phyloP scores from a whole-genome alignment of 305 asterid genomes.

The Fraxinus floribunda region DNA sequence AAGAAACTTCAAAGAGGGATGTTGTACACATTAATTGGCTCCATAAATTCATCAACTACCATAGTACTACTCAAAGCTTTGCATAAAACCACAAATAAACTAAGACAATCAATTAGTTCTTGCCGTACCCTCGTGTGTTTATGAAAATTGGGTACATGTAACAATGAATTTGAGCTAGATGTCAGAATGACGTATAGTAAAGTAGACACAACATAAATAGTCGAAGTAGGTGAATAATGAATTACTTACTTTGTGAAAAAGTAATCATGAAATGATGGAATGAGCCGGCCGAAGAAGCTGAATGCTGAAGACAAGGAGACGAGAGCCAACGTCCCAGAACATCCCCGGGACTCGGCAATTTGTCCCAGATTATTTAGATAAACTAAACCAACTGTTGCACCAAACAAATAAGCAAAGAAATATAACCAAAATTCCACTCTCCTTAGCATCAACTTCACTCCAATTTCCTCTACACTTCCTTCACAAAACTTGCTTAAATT shows the following conservation, averaged over 20 bases:
- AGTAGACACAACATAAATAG: neutral
- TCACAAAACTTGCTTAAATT: slow-evolving; percentile 5
- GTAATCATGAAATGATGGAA: slow-evolving; percentile 64
- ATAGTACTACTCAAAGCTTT: neutral
- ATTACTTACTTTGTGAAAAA: slow-evolving; percentile 44
- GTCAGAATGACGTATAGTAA: neutral
- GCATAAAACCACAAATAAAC: slow-evolving; percentile 11
- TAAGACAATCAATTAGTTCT: neutral
- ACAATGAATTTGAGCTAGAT: neutral
- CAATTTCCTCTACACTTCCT: slow-evolving; percentile 49
- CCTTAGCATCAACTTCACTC: slow-evolving; percentile 44
- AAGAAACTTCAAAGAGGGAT: neutral
- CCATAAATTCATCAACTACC: slow-evolving; percentile 26
- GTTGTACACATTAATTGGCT: neutral
- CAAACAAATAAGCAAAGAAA: slow-evolving; percentile 58
- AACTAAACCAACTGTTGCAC: slow-evolving; percentile 69
- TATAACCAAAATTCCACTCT: slow-evolving; percentile 71
- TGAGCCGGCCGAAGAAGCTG: slow-evolving; percentile 75
- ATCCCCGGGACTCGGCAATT: slow-evolving; percentile 64
- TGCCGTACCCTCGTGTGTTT: neutral
- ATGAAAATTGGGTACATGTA: neutral
- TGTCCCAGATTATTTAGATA: slow-evolving; percentile 70
- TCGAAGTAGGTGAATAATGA: neutral
- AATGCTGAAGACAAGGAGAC: slow-evolving; percentile 70
- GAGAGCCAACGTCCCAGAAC: slow-evolving; percentile 43